These are phyloP conservation scores for Zasmidium angulare DNA, from an alignment of 2,329 filamentous ascomycete species.

Conservation along the genomic window DNA sequence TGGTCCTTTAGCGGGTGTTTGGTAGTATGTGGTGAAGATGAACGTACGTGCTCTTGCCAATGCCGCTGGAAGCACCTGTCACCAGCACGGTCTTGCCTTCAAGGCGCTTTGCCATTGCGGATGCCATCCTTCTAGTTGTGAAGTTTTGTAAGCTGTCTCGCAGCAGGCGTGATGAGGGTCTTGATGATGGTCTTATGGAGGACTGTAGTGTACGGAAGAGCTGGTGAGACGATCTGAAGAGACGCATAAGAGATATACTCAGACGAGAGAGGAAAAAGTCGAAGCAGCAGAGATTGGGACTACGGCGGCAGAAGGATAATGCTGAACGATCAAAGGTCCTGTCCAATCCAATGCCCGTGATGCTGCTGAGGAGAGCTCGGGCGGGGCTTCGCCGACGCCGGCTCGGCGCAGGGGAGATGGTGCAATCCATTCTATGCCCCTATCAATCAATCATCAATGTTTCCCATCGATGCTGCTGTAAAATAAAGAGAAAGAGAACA, in stretches of 20 bases:
- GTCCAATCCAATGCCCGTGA: constrained; percentile 3
- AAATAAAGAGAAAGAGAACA: no score
- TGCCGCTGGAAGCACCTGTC: constrained; percentile 90
- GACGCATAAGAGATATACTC: constrained; percentile 5
- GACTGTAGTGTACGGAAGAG: constrained; percentile 1
- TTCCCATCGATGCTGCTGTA: no score
- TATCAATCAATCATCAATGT: neutral
- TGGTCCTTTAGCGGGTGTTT: neutral
- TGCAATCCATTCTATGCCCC: neutral
- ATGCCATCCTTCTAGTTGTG: constrained; percentile 10
- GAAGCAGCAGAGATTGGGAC: neutral
- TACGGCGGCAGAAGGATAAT: constrained; percentile 6
- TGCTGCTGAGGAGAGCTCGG: neutral
- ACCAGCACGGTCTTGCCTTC: constrained; percentile 89
- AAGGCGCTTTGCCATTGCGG: constrained; percentile 62
- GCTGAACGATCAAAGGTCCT: constrained; percentile 5
- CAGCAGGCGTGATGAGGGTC: constrained; percentile 1
- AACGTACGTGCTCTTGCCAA: constrained; percentile 65
- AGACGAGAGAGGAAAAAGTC: neutral
- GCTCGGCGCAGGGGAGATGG: constrained; percentile 7
- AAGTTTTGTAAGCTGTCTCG: neutral
- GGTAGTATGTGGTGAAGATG: neutral
- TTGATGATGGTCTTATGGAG: neutral
- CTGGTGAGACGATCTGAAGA: neutral
- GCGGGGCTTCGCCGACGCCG: constrained; percentile 4